Base-by-base conservation (phyloP, 306 rosid species). In the Pachyrhizus erosus region DNA sequence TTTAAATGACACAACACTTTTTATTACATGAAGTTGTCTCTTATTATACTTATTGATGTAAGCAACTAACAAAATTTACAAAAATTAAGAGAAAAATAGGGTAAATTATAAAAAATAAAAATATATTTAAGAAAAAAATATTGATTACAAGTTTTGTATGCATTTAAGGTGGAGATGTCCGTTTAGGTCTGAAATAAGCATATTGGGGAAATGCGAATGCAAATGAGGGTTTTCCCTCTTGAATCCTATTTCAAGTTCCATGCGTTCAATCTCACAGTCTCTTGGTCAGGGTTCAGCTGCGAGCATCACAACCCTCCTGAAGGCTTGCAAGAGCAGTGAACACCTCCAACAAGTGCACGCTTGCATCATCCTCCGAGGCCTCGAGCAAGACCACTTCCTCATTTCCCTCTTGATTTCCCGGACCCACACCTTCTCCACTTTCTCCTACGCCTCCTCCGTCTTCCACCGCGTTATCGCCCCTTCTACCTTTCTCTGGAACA, bases 261-360 rank as follows among this genome's bases (percentile, higher is more conserved):
- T 89, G 91, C 77, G 45, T 84, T 61, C 88, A 76, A 40, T 78
- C 18, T 48, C 7, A 76, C 24, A 67, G 68, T 34, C n/a, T 15
- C 18, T 84, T 20, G 13, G 60, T 55, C 12, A 76, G 48, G 85
- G 74, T 51, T 80, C 89, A 66, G 3, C 75, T 33, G 77, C 80
- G n/a, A 60, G 78, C 74, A 86, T 93, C 27, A 24, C 55, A 14
- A 70, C 84, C 34, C 86, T 91, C 34, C 74, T 92, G 27, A 89
- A 88, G 68, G 72, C 80, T 80, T 91, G 94, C 89, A 88, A 82
- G 73, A 78, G 75, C 69, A 54, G 14, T 18, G 31, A 39, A 72
- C 92, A 87, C 21, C 90, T 94, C 58, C 70, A 83, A 33, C 96
- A 92, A 84, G 76, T 89, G 68, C 98, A 94, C 46, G 91, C 89